phyloP scores from a whole-genome alignment of 164 flowering plant species.

The Saururus chinensis region DNA sequence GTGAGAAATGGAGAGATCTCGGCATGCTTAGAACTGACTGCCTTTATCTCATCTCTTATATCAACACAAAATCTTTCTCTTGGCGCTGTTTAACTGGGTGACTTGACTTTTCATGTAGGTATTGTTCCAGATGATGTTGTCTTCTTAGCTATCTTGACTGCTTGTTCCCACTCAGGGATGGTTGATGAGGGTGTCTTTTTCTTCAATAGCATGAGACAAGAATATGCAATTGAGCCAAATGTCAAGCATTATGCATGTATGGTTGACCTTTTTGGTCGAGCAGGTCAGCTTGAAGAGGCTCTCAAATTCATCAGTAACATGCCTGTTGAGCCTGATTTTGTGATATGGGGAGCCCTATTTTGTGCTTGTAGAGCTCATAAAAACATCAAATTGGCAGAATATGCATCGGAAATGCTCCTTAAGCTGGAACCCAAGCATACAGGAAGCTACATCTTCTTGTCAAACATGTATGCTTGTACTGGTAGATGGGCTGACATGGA shows the following conservation, averaged over 20 bases:
- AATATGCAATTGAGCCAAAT: slow-evolving; percentile 35
- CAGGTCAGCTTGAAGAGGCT: slow-evolving; percentile 39
- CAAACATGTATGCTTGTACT: slow-evolving; percentile 32
- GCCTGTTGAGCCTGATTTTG: slow-evolving; percentile 41
- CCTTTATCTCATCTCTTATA: too few species aligned
- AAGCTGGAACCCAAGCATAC: slow-evolving; percentile 39
- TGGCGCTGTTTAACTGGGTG: background rate
- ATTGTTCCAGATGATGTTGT: slow-evolving; percentile 34
- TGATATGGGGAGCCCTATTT: slow-evolving; percentile 53
- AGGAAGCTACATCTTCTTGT: slow-evolving; percentile 37
- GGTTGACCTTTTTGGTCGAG: slow-evolving; percentile 42
- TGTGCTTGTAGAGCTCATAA: slow-evolving; percentile 45
- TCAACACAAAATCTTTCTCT: background rate
- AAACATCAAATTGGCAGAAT: slow-evolving; percentile 34
- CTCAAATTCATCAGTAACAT: slow-evolving; percentile 27
- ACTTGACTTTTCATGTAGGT: slow-evolving; percentile 15
- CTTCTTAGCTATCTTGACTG: slow-evolving; percentile 37
- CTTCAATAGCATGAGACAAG: slow-evolving; percentile 33
- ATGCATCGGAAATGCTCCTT: slow-evolving; percentile 27
- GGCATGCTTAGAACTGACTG: too few species aligned
- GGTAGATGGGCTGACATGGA: slow-evolving; percentile 39
- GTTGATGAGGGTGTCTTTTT: slow-evolving; percentile 31
- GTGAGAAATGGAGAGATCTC: too few species aligned
- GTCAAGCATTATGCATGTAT: slow-evolving; percentile 42
- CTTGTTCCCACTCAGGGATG: slow-evolving; percentile 44